Conservation (phyloP, 169 alveolate species). For the Cryptosporidium sp. region DNA sequence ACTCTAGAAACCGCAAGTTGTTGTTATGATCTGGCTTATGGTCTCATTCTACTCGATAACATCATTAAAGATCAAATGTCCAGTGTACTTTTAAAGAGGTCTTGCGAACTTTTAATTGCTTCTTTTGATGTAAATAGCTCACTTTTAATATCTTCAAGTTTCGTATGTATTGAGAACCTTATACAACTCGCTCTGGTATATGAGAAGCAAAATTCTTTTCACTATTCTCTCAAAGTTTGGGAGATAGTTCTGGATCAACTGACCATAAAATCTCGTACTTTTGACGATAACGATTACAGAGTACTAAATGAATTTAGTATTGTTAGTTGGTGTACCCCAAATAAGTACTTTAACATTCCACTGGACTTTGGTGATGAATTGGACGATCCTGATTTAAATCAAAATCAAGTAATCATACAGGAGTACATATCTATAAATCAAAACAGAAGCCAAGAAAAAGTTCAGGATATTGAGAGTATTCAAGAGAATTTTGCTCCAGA, state of each 20-base stretch:
- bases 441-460: background rate
- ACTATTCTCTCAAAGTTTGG: conserved; percentile 46
- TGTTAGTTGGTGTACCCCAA: conserved; percentile 62
- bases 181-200: conserved; percentile 58
- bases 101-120: conserved; percentile 56
- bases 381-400: background rate
- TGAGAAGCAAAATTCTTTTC: conserved; percentile 19
- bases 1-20: conserved; percentile 65
- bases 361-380: background rate
- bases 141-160: conserved; percentile 12
- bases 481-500: background rate
- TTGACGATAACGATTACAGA: conserved; percentile 63
- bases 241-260: conserved; percentile 42
- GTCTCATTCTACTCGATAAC: conserved; percentile 9
- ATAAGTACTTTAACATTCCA: conserved; percentile 46
- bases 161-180: conserved; percentile 48
- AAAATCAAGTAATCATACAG: background rate
- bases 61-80: conserved; percentile 30
- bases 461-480: background rate
- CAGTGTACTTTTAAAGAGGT: conserved; percentile 41
- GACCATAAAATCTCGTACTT: conserved; percentile 26
- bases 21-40: conserved; percentile 68
- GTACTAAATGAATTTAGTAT: conserved; percentile 58
- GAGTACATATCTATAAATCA: conserved; percentile 17
- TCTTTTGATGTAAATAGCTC: conserved; percentile 65